Base-by-base conservation (phyloP, 2,329 filamentous ascomycete genomes). In the Chaetomium sp. region DNA sequence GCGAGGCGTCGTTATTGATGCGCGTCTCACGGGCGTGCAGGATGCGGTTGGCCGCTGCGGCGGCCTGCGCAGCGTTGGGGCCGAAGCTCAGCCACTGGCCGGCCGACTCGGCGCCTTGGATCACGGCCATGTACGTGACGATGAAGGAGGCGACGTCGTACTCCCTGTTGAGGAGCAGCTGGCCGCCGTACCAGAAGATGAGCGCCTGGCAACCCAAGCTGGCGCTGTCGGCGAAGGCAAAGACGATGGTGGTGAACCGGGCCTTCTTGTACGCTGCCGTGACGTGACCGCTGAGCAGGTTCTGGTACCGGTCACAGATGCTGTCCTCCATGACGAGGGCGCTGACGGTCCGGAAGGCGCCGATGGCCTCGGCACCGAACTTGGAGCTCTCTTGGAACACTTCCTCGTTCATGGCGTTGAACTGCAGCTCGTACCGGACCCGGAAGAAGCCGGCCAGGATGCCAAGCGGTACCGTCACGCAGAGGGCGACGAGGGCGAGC, bases 341-440 rank as follows among this genome's bases (percentile, higher is more conserved):
- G 0, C 87, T 79, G 5, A 93, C 90, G 0, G 90, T 93, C 10
- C 90, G 83, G 74, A 91, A 91, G 0, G 90, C 90, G 1, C 87
- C 83, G 49, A 93, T 90, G 4, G 89, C 85, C 74, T 93, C 90
- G 1, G 89, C 85, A 0, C 89, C 90, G 70, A 92, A 92, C 70
- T 90, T 86, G 23, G 90, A 90, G 71, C 88, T 91, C 69, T 89
- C 85, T 19, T 84, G 82, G 69, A 91, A 92, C 0, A 91, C 87
- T 12, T 81, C 82, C 0, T 84, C 83, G 68, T 90, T 90, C 81
- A 90, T 85, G 70, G 85, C 82, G 67, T 90, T 88, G 65, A 92
- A 91, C 66, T 87, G 79, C n/a, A 87, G 74, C 74, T 90, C 88
- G 69, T 85, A 85, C 66, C 77, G 80, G 68, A 86, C 76, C 1